Conservation (phyloP, 2,329 filamentous ascomycete genomes). For the Arthrobotrys sphaeroides region DNA sequence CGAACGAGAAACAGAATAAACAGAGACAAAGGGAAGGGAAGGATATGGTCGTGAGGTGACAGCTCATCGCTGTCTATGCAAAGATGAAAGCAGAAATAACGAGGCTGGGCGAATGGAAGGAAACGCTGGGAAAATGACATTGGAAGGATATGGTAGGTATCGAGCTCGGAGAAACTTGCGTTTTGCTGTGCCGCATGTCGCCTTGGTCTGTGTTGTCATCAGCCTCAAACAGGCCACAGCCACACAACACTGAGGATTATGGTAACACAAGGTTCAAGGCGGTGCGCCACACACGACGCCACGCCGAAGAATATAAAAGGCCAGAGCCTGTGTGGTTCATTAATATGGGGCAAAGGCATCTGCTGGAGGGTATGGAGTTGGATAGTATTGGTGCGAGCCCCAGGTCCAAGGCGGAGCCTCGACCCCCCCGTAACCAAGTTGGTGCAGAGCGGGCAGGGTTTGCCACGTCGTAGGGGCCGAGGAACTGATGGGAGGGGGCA, state of each 20-base stretch:
- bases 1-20: constrained; percentile 4
- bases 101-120: constrained; percentile 47
- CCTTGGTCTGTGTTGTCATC: not conserved
- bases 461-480: not conserved
- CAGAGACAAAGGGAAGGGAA: constrained; percentile 2
- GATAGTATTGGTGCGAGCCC: not conserved
- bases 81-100: constrained; percentile 20
- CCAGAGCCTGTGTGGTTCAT: no score
- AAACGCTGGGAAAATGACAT: not conserved
- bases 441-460: not conserved
- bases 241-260: constrained; percentile 15
- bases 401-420: not conserved
- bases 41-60: constrained; percentile 30
- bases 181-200: not conserved
- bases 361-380: not conserved
- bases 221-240: not conserved
- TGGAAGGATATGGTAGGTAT: not conserved
- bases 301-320: not conserved
- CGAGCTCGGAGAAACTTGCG: not conserved
- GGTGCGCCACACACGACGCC: not conserved
- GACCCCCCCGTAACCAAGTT: not conserved
- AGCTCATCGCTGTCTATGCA: constrained; percentile 22
- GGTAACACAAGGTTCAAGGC: constrained; percentile 18
- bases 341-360: not conserved
- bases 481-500: not conserved